A percentile compares a stretch with the other conserved stretches of the same genome.
Conservation (phyloP, 2,329 filamentous ascomycete species). For the Colletotrichum lentis region DNA sequence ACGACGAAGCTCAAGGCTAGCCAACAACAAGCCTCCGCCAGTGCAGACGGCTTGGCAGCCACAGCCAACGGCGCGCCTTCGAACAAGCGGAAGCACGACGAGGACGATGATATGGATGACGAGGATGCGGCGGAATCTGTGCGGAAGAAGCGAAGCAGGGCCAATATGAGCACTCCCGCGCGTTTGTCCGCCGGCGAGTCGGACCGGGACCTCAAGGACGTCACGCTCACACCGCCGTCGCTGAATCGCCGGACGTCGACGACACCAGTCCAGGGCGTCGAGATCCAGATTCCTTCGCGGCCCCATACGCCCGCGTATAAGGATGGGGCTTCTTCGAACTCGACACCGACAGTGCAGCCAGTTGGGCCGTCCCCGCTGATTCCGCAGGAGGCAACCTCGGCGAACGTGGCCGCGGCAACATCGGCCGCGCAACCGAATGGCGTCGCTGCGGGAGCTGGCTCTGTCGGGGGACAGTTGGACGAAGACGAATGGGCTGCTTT, state of each 20-base stretch:
- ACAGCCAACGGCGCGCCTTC: slow-evolving; percentile 17
- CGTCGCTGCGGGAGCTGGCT: slow-evolving; percentile 34
- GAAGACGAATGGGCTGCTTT: slow-evolving; percentile 89
- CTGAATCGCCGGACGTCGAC: slow-evolving; percentile 58
- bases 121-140: slow-evolving; percentile 48
- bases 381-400: slow-evolving; percentile 41
- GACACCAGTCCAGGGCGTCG: slow-evolving; percentile 63
- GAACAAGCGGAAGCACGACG: slow-evolving; percentile 45
- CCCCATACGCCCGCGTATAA: slow-evolving; percentile 65
- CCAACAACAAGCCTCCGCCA: slow-evolving; percentile 15
- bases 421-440: slow-evolving; percentile 33
- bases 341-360: slow-evolving; percentile 47
- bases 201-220: slow-evolving; percentile 39
- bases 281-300: slow-evolving; percentile 70
- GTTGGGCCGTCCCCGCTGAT: slow-evolving; percentile 51
- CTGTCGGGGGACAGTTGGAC: slow-evolving; percentile 54
- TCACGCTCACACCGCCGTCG: slow-evolving; percentile 51
- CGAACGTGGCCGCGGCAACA: slow-evolving; percentile 22
- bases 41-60: slow-evolving; percentile 27
- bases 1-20: slow-evolving; percentile 10
- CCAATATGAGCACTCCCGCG: slow-evolving; percentile 44
- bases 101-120: slow-evolving; percentile 45
- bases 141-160: slow-evolving; percentile 58
- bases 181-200: slow-evolving; percentile 36
- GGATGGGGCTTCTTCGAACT: slow-evolving; percentile 51